phyloP scores from a whole-genome alignment of 306 rosid species.

The Glycine tomentella region DNA sequence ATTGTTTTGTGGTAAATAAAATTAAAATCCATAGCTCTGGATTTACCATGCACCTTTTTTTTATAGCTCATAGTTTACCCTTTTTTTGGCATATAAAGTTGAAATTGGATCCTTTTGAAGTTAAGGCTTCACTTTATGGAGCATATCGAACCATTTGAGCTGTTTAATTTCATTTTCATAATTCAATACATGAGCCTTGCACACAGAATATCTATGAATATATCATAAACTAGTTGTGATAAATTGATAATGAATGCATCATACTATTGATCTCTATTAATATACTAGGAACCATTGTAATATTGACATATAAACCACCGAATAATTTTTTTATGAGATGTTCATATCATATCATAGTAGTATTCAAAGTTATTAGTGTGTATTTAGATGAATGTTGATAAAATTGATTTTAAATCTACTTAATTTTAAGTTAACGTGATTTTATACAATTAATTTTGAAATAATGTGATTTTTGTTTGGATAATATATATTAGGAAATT shows the following conservation, averaged over 20 bases:
- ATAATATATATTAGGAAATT: no score
- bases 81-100: not conserved
- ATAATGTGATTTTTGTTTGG: no score
- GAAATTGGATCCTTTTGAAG: not conserved
- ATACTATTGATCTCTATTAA: not conserved
- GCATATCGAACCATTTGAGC: not conserved
- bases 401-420: no score
- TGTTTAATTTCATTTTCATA: not conserved
- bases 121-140: not conserved
- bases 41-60: not conserved
- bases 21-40: not conserved
- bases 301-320: not conserved
- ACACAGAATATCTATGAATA: not conserved
- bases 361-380: not conserved
- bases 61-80: not conserved
- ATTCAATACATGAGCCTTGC: constrained; percentile 1
- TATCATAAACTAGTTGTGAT: not conserved
- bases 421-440: no score
- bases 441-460: no score
- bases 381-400: no score
- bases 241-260: not conserved
- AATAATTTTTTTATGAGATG: not conserved
- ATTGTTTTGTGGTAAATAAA: not conserved
- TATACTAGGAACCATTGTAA: not conserved
- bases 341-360: not conserved